Evolutionary conservation across 228 moss, liverwort and hornwort genomes (phyloP), one percentile per base, ranked within the genome.

Genomic region (Sphagnum fallax): DNA sequence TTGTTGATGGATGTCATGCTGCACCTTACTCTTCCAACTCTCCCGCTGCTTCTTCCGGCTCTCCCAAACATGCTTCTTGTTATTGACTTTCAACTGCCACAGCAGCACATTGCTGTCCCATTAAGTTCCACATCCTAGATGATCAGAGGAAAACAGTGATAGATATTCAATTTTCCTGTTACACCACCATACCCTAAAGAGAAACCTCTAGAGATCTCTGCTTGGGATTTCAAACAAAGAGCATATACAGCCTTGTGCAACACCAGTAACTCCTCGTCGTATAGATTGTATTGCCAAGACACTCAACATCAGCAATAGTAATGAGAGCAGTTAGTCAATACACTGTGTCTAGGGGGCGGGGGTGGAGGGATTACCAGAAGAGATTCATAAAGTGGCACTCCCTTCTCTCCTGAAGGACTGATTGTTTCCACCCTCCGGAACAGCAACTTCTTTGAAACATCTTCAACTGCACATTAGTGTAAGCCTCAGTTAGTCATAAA

Each of bases 401-500:
- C 82, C 18, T 82, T 70, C 32, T 88, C 82, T 67, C 76, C 80
- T 16, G 89, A 79, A 32, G 87, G 71, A 70, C 83, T 98, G 47
- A 98, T 69, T 15, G 94, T 98, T 65, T 98, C 91, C 72, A 98
- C 79, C 57, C 91, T 78, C 62, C 91, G 82, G 53, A 93, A 98
- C 52, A 94, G 81, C 62, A 91, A 62, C 70, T 98, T 98, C 48
- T 87, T 75, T 32, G 84, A 67, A 66, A 59, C 65, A 52, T 74
- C 85, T 60, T 63, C 66, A 63, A 71, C 89, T 91, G 75, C 14
- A 59, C 18, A 49, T 49, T 32, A 32, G 32, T 32, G 32, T 32
- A 62, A 8, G 63, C 14, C 62, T 32, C n/a, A 64, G 5, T 66
- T 12, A 62, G 14, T 32, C 60, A 49, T 48, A 4, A 8, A 18